These are phyloP conservation scores for Chenopodium berlandieri DNA, from an alignment of 148 eudicot genomes.

Conservation along the genomic window DNA sequence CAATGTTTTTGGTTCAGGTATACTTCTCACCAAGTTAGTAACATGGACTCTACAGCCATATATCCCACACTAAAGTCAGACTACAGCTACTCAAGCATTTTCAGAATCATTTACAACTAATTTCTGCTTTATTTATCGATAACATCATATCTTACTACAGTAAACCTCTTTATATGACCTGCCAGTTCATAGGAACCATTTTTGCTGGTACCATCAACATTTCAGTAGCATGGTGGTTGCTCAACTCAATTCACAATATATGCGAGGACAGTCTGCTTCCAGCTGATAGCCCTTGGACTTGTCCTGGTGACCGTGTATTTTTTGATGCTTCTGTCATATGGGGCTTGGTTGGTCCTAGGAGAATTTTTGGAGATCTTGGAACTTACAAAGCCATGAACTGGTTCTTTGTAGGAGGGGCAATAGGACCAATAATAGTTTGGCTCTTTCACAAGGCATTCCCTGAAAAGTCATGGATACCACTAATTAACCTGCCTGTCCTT, in stretches of 20 bases:
- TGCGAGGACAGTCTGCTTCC: conserved; percentile 81
- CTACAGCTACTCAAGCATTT: not conserved
- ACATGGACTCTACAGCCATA: not conserved
- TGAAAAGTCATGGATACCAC: conserved; percentile 74
- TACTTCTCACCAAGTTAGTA: conserved; percentile 6
- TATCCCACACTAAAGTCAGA: not conserved
- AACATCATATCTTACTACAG: conserved; percentile 6
- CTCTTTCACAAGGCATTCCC: conserved; percentile 81
- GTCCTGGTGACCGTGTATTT: conserved; percentile 85
- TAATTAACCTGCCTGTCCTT: conserved; percentile 84
- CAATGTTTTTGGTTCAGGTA: conserved; percentile 99
- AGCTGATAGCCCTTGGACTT: conserved; percentile 91
- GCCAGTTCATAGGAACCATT: conserved; percentile 93
- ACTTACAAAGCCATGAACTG: conserved; percentile 82
- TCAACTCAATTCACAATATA: conserved; percentile 64
- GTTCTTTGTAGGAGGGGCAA: conserved; percentile 91
- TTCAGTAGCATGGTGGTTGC: conserved; percentile 85
- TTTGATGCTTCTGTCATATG: conserved; percentile 97
- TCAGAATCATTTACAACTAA: not conserved
- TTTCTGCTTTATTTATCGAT: not conserved
- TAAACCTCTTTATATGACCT: conserved; percentile 9
- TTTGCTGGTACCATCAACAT: conserved; percentile 87
- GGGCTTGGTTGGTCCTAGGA: conserved; percentile 90
- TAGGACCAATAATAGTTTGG: conserved; percentile 89
- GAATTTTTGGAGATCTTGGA: conserved; percentile 80